Evolutionary conservation across 2,329 filamentous ascomycete genomes (phyloP), one percentile per base, ranked within the genome.

Genomic region (Pseudocercospora fijiensis): DNA sequence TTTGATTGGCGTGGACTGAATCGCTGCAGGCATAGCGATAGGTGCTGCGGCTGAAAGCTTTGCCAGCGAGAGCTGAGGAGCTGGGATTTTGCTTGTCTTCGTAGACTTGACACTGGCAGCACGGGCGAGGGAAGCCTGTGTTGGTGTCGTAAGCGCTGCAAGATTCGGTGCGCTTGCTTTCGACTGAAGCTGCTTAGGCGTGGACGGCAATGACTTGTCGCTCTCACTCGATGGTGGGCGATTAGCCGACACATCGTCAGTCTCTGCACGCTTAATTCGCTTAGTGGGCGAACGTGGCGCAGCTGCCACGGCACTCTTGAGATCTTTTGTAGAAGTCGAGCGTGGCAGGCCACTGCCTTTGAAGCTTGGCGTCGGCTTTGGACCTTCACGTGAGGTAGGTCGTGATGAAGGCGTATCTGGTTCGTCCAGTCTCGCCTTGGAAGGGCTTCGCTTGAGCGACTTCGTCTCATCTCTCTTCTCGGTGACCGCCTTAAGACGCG

Each of bases 61-160:
- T 3, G 69, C 66, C 20, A 71, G 68, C 9, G 72, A 68, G 68
- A 70, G 64, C 16, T 65, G 53, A 13, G 67, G 70, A n/a, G 64
- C 72, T 2, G 72, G 73, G 24, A 76, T 75, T 65, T 73, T 75
- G 28, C 65, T 64, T 10, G 62, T 75, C 71, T 80, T 81, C 24
- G 72, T 65, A 8, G 75, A 72, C 70, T 82, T 84, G 51, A 84
- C 78, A 68, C 82, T 86, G 60, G 83, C 78, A 53, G 83, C 78
- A 49, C 88, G 87, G 33, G 87, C 85, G 58, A 90, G 76, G 0
- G 90, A 91, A 7, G 91, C 81, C 75, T 91, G 92, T 8, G 90
- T 95, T 0, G 92, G 92, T 5, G 91, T 96, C 76, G 88, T 85
- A 28, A 94, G 80, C 28, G 75, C 71, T n/a, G 73, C 64, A 81